phyloP scores from a whole-genome alignment of 108 stramenopile species.

The Nannochloropsis salina region DNA sequence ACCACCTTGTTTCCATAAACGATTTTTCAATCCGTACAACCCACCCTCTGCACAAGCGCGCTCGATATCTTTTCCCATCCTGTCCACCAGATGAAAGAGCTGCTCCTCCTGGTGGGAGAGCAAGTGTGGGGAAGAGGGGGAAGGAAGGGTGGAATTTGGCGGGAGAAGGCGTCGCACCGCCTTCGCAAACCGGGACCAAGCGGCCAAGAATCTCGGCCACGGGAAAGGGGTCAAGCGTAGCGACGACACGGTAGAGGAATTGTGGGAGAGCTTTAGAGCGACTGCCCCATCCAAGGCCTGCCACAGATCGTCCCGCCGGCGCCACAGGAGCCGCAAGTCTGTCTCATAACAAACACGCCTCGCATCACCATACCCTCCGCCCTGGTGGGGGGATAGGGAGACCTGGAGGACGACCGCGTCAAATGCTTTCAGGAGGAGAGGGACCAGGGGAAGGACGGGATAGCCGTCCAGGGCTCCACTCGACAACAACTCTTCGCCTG shows the following conservation, averaged over 20 bases:
- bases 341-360: not conserved
- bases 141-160: too few species aligned
- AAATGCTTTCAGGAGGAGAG: not conserved
- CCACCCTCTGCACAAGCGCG: not conserved
- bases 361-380: not conserved
- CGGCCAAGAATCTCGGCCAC: constrained; percentile 4
- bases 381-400: not conserved
- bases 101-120: not conserved
- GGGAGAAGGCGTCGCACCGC: not conserved
- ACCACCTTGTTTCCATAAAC: constrained; percentile 66
- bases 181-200: not conserved
- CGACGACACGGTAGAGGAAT: not conserved
- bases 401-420: not conserved
- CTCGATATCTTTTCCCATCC: not conserved
- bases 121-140: not conserved
- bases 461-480: not conserved
- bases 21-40: not conserved
- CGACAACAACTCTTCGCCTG: not conserved
- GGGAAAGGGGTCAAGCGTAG: not conserved
- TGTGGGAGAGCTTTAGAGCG: not conserved
- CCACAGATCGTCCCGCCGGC: not conserved
- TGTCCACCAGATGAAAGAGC: not conserved
- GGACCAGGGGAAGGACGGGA: not conserved
- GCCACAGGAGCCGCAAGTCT: not conserved
- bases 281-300: not conserved